Evolutionary conservation across 306 rosid genomes (phyloP), one percentile per base, ranked within the genome.

Genomic region (Pterocarpus santalinus): DNA sequence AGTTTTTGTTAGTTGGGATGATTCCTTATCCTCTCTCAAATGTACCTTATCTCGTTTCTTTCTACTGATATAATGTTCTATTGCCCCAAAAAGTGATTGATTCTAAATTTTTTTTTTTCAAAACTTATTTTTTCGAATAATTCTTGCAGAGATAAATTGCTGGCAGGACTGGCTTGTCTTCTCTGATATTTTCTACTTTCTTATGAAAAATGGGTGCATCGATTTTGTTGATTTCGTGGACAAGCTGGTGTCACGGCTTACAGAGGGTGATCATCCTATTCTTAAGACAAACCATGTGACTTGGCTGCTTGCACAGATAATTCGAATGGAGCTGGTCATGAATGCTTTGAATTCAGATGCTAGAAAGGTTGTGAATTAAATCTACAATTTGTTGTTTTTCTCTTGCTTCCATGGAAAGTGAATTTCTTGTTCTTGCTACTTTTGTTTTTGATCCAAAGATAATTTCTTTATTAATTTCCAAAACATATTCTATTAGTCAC

Each of bases 101-200:
- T 63, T 61, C 44, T 65, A 17, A 69, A 66, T n/a, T 71, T 57
- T 79, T 10, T 46, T 47, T 32, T 75, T 61, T 73, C 52, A 76
- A 69, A 75, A 73, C 73, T 86, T 69, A 82, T 79, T 36, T 61
- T 43, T 73, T 80, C 69, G 68, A 75, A 52, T 67, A 77, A 47
- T 88, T 81, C 80, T 88, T 93, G 94, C 98, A 95, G 99, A 95
- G 85, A 85, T 93, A 78, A 93, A 93, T 87, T 93, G 98, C 92
- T 95, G 99, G 99, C 98, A 91, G 87, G 98, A 95, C 65, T 95
- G 99, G 99, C 92, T 94, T 74, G 92, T 93, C 87, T 93, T 95
- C 89, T 83, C 99, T 7, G 99, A 95, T 86, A 87, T 93, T 65
- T 95, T 93, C 86, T 90, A 55, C 82, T 93, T 95, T 85, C 94